phyloP scores from a whole-genome alignment of 1,284 basidiomycete species.

The Cutaneotrichosporon daszewskae region DNA sequence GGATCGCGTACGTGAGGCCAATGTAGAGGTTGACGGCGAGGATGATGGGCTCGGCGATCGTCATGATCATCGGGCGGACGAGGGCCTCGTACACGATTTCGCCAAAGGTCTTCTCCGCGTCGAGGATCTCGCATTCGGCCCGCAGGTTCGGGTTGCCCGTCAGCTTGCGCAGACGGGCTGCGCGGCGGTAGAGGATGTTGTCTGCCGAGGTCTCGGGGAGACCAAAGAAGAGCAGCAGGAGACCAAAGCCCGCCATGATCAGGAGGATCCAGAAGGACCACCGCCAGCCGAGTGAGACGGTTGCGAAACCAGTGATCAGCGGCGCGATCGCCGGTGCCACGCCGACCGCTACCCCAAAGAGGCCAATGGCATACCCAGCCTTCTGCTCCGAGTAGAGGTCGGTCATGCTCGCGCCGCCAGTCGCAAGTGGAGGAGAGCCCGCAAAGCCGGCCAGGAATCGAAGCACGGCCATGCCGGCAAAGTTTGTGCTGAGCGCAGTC shows the following conservation, averaged over 20 bases:
- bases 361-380: constrained; percentile 60
- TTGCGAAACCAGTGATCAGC: constrained; percentile 51
- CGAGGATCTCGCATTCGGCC: constrained; percentile 34
- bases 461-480: constrained; percentile 35
- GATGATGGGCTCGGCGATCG: constrained; percentile 41
- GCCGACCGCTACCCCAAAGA: constrained; percentile 54
- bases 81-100: constrained; percentile 37
- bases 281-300: constrained; percentile 42
- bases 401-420: constrained; percentile 58
- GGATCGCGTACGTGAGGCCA: constrained; percentile 34
- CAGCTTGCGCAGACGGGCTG: constrained; percentile 51
- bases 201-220: constrained; percentile 65
- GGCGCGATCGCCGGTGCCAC: constrained; percentile 47
- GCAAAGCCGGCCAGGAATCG: constrained; percentile 31
- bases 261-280: constrained; percentile 43
- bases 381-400: constrained; percentile 61
- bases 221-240: constrained; percentile 54
- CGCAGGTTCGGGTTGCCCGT: constrained; percentile 46
- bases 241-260: constrained; percentile 35
- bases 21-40: constrained; percentile 30
- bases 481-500: constrained; percentile 36
- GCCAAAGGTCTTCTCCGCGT: constrained; percentile 22
- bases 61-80: constrained; percentile 36
- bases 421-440: constrained; percentile 27
- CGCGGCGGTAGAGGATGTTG: constrained; percentile 58